These are phyloP conservation scores for Acanthamoeba triangularis DNA, from an alignment of 208 protist species.

Conservation along the genomic window DNA sequence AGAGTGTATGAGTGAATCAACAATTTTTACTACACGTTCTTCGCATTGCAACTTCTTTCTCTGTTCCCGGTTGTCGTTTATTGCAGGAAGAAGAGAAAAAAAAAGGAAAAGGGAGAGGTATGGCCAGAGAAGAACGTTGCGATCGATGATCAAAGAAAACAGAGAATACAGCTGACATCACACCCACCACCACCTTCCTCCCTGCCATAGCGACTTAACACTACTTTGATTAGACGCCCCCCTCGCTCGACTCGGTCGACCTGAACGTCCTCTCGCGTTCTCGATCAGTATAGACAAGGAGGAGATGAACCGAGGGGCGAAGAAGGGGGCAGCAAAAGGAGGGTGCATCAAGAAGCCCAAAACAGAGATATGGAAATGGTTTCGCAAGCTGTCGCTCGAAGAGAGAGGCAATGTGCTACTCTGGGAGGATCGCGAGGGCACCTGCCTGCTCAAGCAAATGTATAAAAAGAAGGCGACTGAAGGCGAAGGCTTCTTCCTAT, in stretches of 20 bases:
- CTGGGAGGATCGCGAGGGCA: constrained; percentile 73
- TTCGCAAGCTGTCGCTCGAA: constrained; percentile 68
- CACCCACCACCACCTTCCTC: too few species aligned
- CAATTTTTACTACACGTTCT: not conserved
- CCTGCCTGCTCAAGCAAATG: constrained; percentile 73
- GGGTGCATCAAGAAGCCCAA: constrained; percentile 43
- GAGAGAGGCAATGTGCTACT: constrained; percentile 68
- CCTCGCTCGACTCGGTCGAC: not conserved
- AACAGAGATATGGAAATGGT: constrained; percentile 67
- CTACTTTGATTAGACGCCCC: not conserved
- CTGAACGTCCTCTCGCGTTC: not conserved
- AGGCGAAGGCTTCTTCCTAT: constrained; percentile 73
- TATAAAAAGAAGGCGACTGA: constrained; percentile 73
- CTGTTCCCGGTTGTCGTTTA: too few species aligned
- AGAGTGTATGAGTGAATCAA: not conserved
- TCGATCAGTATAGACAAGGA: not conserved
- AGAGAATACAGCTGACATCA: not conserved
- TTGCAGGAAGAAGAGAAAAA: not conserved
- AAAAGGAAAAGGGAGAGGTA: not conserved
- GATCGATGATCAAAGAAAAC: not conserved
- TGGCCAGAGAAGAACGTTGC: not conserved
- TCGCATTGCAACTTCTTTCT: too few species aligned
- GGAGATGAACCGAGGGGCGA: not conserved
- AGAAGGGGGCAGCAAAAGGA: not conserved
- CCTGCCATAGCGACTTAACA: too few species aligned